Percentiles rank a stretch among this genome's conserved stretches.
These are phyloP conservation scores for Ananas comosus DNA, from an alignment of 176 grass and related monocot genomes.

Conservation along the genomic window DNA sequence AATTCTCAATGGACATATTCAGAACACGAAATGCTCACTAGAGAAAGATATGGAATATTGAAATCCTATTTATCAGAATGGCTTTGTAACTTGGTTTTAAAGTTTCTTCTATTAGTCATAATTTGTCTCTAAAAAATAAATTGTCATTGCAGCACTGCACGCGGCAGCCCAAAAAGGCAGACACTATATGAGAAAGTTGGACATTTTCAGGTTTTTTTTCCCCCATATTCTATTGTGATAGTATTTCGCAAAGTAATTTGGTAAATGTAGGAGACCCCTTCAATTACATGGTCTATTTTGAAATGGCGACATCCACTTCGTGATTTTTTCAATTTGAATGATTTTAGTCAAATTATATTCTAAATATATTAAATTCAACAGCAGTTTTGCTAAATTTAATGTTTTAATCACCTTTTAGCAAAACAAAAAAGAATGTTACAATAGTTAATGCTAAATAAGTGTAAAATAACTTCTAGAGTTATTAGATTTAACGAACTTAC, in stretches of 20 bases:
- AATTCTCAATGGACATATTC: not conserved
- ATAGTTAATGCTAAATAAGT: no score
- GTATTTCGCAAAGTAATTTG: no score
- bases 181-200: constrained; percentile 66
- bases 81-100: not conserved
- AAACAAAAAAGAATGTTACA: no score
- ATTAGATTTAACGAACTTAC: no score
- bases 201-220: constrained; percentile 62
- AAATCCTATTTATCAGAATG: not conserved
- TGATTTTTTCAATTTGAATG: not conserved
- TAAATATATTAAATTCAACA: no score
- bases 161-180: constrained; percentile 66
- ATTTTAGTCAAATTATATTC: no score
- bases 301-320: no score
- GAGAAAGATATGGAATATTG: not conserved
- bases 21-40: not conserved
- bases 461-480: no score
- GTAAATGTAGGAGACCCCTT: no score
- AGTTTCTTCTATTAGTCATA: not conserved
- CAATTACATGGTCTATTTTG: no score
- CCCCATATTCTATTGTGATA: not conserved
- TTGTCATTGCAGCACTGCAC: constrained; percentile 42
- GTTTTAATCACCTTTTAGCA: no score
- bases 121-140: constrained; percentile 15
- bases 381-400: no score